Percentiles rank a stretch among this genome's conserved stretches.
Evolutionary conservation across 1,139 yeast species (phyloP).

Genomic region (Candida anutae): DNA sequence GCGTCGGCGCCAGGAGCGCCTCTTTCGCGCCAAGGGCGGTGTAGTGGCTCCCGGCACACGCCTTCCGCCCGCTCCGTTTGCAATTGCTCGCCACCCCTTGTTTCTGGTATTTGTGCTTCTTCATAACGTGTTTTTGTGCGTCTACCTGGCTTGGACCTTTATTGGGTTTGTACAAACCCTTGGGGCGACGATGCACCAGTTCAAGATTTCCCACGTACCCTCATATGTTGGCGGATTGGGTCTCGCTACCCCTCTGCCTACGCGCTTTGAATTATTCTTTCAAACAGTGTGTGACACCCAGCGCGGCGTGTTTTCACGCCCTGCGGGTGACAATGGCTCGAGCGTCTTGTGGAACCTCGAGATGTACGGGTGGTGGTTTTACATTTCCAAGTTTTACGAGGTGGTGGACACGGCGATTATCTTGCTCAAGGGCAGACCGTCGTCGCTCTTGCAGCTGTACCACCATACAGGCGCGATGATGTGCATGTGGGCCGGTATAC

Average conservation of each 20-base stretch:
- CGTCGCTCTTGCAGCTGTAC: constrained; percentile 63
- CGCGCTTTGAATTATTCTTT: constrained; percentile 36
- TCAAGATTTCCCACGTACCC: not conserved
- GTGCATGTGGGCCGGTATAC: constrained; percentile 77
- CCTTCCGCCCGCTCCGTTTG: constrained; percentile 50
- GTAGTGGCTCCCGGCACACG: constrained; percentile 12
- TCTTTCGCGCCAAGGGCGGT: constrained; percentile 15
- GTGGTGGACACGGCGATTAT: constrained; percentile 64
- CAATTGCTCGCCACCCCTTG: constrained; percentile 34
- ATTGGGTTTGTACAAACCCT: constrained; percentile 56
- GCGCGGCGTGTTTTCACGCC: constrained; percentile 47
- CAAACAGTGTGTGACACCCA: constrained; percentile 56
- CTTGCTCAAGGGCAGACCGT: constrained; percentile 61
- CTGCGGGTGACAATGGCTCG: constrained; percentile 14
- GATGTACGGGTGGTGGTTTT: constrained; percentile 60
- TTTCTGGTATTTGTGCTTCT: constrained; percentile 53
- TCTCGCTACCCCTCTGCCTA: constrained; percentile 7
- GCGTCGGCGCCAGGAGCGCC: constrained; percentile 26
- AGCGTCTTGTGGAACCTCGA: constrained; percentile 32
- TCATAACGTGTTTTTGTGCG: constrained; percentile 57
- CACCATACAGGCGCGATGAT: constrained; percentile 81
- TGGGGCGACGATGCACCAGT: constrained; percentile 24
- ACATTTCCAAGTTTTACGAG: constrained; percentile 66
- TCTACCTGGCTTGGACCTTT: constrained; percentile 67
- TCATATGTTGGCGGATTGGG: constrained; percentile 4